Conservation (phyloP, 495 filamentous ascomycete species). For the Trichoderma asperelloides region DNA sequence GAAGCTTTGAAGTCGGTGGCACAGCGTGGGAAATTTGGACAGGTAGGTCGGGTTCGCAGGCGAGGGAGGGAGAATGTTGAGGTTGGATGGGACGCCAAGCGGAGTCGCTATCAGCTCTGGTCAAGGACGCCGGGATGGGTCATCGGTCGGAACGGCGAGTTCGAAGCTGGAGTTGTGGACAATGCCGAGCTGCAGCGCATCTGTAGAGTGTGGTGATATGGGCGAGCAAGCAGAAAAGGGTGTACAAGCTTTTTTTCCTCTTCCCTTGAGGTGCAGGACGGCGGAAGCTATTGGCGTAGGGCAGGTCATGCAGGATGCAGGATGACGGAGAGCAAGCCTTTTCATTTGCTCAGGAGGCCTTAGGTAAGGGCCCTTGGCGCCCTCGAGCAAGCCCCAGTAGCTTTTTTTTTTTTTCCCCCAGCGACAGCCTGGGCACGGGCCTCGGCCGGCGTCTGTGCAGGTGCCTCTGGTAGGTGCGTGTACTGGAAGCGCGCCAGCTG, state of each 20-base stretch:
- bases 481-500: background rate
- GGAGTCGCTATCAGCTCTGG: background rate
- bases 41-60: background rate
- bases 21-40: background rate
- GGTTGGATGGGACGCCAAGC: background rate
- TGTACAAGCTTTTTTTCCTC: background rate
- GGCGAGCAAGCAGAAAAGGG: background rate
- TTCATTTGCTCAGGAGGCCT: constrained; percentile 8
- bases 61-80: background rate
- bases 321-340: background rate
- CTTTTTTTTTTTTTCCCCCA: background rate
- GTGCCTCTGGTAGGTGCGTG: background rate
- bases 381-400: background rate
- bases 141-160: constrained; percentile 3
- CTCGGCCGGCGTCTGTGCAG: background rate
- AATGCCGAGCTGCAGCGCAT: background rate
- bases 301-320: background rate
- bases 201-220: background rate
- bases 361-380: background rate
- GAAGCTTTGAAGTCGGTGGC: background rate
- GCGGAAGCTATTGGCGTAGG: background rate
- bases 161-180: background rate
- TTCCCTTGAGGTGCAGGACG: background rate
- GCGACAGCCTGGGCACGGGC: background rate
- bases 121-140: background rate